Evolutionary conservation across 495 filamentous ascomycete genomes (phyloP).

Genomic region (Jackrogersella minutella): DNA sequence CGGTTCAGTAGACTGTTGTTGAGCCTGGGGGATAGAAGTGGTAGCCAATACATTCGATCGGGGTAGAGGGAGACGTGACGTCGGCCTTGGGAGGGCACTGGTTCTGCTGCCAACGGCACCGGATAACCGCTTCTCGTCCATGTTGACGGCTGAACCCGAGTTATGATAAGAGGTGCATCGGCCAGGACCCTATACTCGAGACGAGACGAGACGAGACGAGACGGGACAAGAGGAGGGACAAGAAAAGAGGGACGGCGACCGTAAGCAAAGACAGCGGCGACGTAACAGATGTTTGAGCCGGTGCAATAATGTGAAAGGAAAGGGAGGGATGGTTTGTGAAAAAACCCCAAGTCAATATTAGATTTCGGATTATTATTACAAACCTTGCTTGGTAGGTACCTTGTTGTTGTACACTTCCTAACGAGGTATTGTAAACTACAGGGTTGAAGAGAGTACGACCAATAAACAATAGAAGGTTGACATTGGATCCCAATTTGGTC

Average conservation of each 20-base stretch:
- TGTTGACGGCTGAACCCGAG: constrained; percentile 33
- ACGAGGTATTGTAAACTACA: too few species aligned
- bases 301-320: constrained; percentile 18
- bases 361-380: constrained; percentile 33
- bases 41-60: constrained; percentile 34
- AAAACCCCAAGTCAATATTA: constrained; percentile 31
- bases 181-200: constrained; percentile 5
- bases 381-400: constrained; percentile 13
- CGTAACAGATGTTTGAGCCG: constrained; percentile 10
- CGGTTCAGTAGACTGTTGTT: constrained; percentile 18
- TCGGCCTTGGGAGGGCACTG: constrained; percentile 43
- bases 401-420: too few species aligned
- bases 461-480: constrained; percentile 18
- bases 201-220: too few species aligned
- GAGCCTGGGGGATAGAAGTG: constrained; percentile 1
- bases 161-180: constrained; percentile 16
- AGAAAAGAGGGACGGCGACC: constrained; percentile 3
- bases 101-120: constrained; percentile 19
- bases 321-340: background rate
- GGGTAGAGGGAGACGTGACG: constrained; percentile 45
- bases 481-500: constrained; percentile 24
- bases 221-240: too few species aligned
- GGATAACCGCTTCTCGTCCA: constrained; percentile 46
- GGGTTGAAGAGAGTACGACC: constrained; percentile 17
- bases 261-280: constrained; percentile 20